Percentiles rank a stretch among this genome's conserved stretches.
phyloP scores from a whole-genome alignment of 345 rosid genomes.

The Boechera divaricarpa region DNA sequence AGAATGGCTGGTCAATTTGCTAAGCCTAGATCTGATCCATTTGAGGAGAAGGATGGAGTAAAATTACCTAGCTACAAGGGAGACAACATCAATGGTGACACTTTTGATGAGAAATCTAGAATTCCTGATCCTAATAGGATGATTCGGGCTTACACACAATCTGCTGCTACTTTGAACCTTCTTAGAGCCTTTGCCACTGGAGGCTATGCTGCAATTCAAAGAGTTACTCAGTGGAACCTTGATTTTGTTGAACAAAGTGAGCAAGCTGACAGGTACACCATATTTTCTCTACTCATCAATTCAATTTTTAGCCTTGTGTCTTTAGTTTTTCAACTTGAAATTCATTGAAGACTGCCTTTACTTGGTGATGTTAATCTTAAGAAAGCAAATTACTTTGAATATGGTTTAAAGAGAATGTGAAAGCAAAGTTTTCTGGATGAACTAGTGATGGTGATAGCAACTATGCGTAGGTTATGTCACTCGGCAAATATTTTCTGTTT shows the following conservation, averaged over 20 bases:
- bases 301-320: neutral
- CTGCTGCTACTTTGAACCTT: constrained; percentile 67
- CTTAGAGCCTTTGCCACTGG: constrained; percentile 75
- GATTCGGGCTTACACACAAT: constrained; percentile 63
- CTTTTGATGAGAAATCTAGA: constrained; percentile 62
- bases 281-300: neutral
- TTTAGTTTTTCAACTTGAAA: neutral
- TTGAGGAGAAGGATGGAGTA: constrained; percentile 63
- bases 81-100: constrained; percentile 64
- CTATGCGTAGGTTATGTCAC: neutral
- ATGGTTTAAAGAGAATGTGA: neutral
- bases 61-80: constrained; percentile 65
- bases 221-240: constrained; percentile 71
- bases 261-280: constrained; percentile 64
- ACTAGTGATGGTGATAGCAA: constrained; percentile 2
- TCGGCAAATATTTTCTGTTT: constrained; percentile 8
- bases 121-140: constrained; percentile 65
- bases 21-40: constrained; percentile 57
- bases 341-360: neutral
- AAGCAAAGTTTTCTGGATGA: constrained; percentile 6
- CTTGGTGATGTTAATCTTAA: neutral
- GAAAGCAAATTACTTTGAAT: neutral
- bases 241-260: constrained; percentile 64
- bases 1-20: constrained; percentile 80
- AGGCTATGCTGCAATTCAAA: constrained; percentile 70